Conservation (phyloP, 352 stramenopile species). For the Phytophthora ohioensis region DNA sequence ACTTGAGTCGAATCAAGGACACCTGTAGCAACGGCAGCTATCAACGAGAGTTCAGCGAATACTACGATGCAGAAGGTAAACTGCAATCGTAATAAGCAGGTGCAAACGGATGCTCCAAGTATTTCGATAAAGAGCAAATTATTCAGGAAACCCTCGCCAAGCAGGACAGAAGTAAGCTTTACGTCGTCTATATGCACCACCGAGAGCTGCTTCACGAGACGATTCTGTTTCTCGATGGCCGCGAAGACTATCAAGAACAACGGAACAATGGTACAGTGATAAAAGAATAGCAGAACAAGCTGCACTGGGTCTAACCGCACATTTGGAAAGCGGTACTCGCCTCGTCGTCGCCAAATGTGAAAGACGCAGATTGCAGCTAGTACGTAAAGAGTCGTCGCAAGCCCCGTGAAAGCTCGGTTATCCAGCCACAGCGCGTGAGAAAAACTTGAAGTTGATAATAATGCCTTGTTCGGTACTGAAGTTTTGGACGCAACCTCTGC, state of each 20-base stretch:
- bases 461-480: neutral
- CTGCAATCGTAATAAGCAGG: slow-evolving; percentile 60
- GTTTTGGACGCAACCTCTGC: neutral
- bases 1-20: slow-evolving; percentile 33
- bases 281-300: slow-evolving; percentile 55
- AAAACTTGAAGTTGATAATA: slow-evolving; percentile 14
- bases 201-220: slow-evolving; percentile 20
- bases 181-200: slow-evolving; percentile 26
- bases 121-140: slow-evolving; percentile 59
- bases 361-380: slow-evolving; percentile 34
- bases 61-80: slow-evolving; percentile 61
- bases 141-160: slow-evolving; percentile 52
- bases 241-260: slow-evolving; percentile 45
- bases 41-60: slow-evolving; percentile 45
- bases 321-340: slow-evolving; percentile 42
- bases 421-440: slow-evolving; percentile 35
- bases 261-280: slow-evolving; percentile 49
- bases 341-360: slow-evolving; percentile 39
- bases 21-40: slow-evolving; percentile 43
- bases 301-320: slow-evolving; percentile 54
- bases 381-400: slow-evolving; percentile 42
- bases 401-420: slow-evolving; percentile 28
- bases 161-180: slow-evolving; percentile 23
- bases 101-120: slow-evolving; percentile 44
- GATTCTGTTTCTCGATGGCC: slow-evolving; percentile 48